Base-by-base conservation (phyloP, 257 asterid genomes). In the Ophiorrhiza pumila region DNA sequence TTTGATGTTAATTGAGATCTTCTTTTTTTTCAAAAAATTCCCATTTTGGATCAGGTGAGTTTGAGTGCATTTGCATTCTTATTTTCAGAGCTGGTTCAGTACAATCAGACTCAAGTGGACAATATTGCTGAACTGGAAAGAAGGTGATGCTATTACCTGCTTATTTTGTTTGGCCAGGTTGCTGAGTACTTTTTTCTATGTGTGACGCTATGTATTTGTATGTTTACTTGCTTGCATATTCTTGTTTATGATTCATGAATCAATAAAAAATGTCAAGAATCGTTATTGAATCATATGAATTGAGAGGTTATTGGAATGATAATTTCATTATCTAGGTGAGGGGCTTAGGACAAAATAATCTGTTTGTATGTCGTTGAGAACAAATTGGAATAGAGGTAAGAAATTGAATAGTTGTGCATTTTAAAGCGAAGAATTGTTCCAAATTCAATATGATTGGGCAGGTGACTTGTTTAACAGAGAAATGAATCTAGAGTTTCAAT, bases 21-120 rank as follows among this genome's bases (percentile, higher is more conserved):
- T 13, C 17, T 6, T 0, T 69, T 50, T 52, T 2, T 23, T 23
- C 5, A n/a, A 10, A 45, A 49, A 67, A 29, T 12, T 22, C 58
- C 41, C 53, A 13, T 52, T 45, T 35, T 72, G 31, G 66, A 80
- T 84, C 88, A 91, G 97, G 97, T 91, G 34, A 87, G 93, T 73
- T 73, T 91, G 85, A 90, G 98, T 84, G 98, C 89, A 41, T 90
- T 90, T 83, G 96, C 96, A 0, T 90, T 87, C 89, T 82, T 92
- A 79, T 92, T 92, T 64, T 92, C 97, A 6, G 97, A 90, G 91
- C 88, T 92, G 74, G 97, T 90, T 83, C 97, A 92, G 81, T 92
- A 92, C 83, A 92, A 92, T 81, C 97, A 92, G 82, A 92, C 95
- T 5, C 96, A 92, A 80, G 97, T 90, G 12, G 96, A 90, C 79